Evolutionary conservation across 176 grass and related monocot species (phyloP).

Genomic region (barley (Hordeum vulgare)): DNA sequence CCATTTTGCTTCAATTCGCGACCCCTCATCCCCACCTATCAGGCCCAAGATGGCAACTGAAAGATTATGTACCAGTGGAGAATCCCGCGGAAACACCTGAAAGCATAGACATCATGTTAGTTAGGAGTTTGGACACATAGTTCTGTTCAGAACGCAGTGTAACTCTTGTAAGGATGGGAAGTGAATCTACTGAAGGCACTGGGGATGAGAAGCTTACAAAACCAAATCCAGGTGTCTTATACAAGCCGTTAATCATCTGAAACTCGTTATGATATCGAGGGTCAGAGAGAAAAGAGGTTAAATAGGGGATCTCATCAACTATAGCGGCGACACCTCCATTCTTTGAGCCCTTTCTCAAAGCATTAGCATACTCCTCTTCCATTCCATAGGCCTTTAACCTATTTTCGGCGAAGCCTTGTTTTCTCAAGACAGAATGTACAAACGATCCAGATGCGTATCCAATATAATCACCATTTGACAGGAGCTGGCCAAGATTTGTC

Average conservation of each 20-base stretch:
- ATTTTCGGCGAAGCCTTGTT: neutral
- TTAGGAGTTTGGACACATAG: neutral
- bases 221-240: constrained; percentile 59
- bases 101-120: neutral
- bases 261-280: constrained; percentile 22
- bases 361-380: constrained; percentile 36
- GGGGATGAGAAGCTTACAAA: constrained; percentile 42
- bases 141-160: neutral
- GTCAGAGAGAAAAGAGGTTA: constrained; percentile 35
- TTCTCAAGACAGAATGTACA: constrained; percentile 8
- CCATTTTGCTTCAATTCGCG: constrained; percentile 33
- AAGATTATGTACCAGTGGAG: constrained; percentile 35
- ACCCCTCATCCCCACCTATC: constrained; percentile 18
- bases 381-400: constrained; percentile 34
- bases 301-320: constrained; percentile 59
- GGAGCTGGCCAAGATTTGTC: constrained; percentile 38
- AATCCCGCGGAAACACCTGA: constrained; percentile 44
- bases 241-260: constrained; percentile 37
- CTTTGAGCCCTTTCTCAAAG: constrained; percentile 42
- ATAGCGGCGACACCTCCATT: constrained; percentile 62
- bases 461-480: constrained; percentile 26
- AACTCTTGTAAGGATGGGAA: neutral
- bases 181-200: neutral
- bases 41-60: constrained; percentile 41
- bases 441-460: constrained; percentile 47